phyloP scores from a whole-genome alignment of 2,329 filamentous ascomycete species.

The Cercospora sojina region DNA sequence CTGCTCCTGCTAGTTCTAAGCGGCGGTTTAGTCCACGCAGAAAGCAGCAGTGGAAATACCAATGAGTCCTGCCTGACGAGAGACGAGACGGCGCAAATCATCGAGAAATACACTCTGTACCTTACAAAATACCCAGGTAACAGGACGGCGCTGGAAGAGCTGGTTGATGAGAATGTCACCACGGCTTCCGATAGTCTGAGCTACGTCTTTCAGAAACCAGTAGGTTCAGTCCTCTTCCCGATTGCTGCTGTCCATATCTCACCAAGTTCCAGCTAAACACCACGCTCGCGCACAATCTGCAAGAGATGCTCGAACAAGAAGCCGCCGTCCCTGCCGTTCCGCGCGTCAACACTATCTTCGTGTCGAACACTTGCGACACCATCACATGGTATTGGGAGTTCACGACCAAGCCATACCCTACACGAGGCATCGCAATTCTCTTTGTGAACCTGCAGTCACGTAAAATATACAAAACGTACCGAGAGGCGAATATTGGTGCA shows the following conservation, averaged over 20 bases:
- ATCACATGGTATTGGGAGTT: slow-evolving; percentile 30
- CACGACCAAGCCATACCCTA: slow-evolving; percentile 20
- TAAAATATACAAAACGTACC: slow-evolving; percentile 24
- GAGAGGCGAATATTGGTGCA: slow-evolving; percentile 23
- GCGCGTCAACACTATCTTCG: slow-evolving; percentile 22
- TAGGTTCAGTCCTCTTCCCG: not conserved
- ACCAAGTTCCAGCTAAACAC: slow-evolving; percentile 15
- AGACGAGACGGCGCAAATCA: slow-evolving; percentile 8
- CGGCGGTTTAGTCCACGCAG: slow-evolving; percentile 7
- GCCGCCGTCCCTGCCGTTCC: slow-evolving; percentile 14
- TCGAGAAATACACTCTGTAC: slow-evolving; percentile 8
- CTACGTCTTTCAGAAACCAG: slow-evolving; percentile 15
- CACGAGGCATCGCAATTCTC: slow-evolving; percentile 24
- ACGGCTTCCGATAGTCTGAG: slow-evolving; percentile 17
- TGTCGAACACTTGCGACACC: slow-evolving; percentile 23
- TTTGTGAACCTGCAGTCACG: slow-evolving; percentile 20
- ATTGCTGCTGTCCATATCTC: not conserved
- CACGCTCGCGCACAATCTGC: slow-evolving; percentile 14
- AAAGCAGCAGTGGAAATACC: slow-evolving; percentile 7
- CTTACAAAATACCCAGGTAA: slow-evolving; percentile 13
- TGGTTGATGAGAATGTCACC: slow-evolving; percentile 14
- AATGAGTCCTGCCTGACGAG: slow-evolving; percentile 10
- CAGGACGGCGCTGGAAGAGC: not conserved
- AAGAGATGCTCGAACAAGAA: slow-evolving; percentile 25
- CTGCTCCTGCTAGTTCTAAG: slow-evolving; percentile 13